Evolutionary conservation across 2,329 filamentous ascomycete genomes (phyloP).

Genomic region (Botrytis tulipae): DNA sequence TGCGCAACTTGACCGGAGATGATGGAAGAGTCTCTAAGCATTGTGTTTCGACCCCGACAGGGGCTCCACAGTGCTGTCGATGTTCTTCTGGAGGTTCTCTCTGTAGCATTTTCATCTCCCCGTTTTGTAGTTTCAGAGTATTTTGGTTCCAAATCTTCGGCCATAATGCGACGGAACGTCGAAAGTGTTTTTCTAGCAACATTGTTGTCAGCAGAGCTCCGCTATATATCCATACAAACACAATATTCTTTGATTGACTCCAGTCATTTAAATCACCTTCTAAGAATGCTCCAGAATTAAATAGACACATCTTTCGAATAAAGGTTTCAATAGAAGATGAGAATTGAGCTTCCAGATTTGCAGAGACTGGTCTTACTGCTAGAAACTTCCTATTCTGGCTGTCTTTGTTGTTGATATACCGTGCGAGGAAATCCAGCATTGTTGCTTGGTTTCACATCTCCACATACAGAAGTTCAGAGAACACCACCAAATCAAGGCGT

Average conservation of each 20-base stretch:
- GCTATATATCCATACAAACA: not conserved
- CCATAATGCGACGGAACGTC: not conserved
- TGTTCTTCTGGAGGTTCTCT: not conserved
- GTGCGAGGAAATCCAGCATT: not conserved
- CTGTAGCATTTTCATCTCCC: not conserved
- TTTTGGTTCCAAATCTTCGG: not conserved
- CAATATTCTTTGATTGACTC: too few species aligned
- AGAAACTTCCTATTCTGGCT: not conserved
- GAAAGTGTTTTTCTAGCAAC: not conserved
- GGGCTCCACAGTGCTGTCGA: not conserved
- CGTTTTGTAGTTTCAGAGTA: not conserved
- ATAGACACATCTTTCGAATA: not conserved
- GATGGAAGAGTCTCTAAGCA: not conserved
- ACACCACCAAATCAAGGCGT: not conserved
- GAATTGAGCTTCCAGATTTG: not conserved
- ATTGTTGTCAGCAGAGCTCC: rapidly evolving
- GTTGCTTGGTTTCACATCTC: not conserved
- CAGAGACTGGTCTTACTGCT: not conserved
- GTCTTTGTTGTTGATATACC: not conserved
- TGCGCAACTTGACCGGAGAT: not conserved
- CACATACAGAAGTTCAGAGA: not conserved
- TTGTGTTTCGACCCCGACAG: rapidly evolving
- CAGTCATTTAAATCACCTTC: not conserved
- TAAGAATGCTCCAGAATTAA: not conserved
- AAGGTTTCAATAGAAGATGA: not conserved